A percentile compares a stretch with the other conserved stretches of the same genome.
Conservation (phyloP, 73 alveolate genomes). For the Paramecium primaurelia region DNA sequence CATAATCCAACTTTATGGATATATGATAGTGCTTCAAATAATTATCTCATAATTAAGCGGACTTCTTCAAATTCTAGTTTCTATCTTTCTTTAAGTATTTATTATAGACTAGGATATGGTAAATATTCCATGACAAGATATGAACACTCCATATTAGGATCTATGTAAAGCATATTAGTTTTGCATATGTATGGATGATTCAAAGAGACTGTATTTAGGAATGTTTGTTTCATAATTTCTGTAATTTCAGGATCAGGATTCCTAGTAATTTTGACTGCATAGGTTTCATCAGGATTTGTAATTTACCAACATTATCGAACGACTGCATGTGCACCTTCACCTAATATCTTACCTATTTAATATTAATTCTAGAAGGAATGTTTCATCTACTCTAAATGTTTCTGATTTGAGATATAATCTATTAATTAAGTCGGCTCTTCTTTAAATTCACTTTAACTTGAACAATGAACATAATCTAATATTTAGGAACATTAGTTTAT, state of each 20-base stretch:
- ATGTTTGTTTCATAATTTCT: constrained; percentile 30
- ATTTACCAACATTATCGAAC: constrained; percentile 47
- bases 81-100: neutral
- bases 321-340: constrained; percentile 51
- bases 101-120: constrained; percentile 35
- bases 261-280: constrained; percentile 31
- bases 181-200: constrained; percentile 17
- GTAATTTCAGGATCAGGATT: constrained; percentile 19
- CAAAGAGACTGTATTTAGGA: neutral
- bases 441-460: neutral
- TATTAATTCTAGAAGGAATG: neutral
- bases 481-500: neutral
- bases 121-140: constrained; percentile 21
- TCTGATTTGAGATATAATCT: neutral
- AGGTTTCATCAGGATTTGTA: constrained; percentile 35
- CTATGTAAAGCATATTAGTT: constrained; percentile 5
- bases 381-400: neutral
- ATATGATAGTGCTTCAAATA: constrained; percentile 44
- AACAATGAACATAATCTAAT: neutral
- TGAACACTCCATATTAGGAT: constrained; percentile 25
- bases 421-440: neutral
- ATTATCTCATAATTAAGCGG: constrained; percentile 22
- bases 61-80: neutral
- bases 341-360: constrained; percentile 30
- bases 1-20: constrained; percentile 51